Conservation (phyloP, 305 asterid genomes). For the Fraxinus dipetala region DNA sequence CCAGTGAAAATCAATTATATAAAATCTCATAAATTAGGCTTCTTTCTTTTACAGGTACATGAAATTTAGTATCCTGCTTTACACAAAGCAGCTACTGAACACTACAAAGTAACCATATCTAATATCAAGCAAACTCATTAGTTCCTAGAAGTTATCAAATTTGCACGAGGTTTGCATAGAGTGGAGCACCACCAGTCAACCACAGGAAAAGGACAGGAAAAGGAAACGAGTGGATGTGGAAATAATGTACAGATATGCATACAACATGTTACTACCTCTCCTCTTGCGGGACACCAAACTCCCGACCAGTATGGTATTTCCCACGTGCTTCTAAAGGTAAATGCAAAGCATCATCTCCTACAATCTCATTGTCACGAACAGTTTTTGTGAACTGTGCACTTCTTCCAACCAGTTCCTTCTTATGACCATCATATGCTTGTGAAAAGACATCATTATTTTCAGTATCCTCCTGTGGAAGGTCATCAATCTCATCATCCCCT, state of each 20-base stretch:
- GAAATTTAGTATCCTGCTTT: background rate
- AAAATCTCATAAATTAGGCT: background rate
- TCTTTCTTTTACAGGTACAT: background rate
- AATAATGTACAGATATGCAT: slow-evolving; percentile 15
- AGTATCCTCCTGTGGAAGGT: slow-evolving; percentile 41
- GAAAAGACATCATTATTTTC: slow-evolving; percentile 39
- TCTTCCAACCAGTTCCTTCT: slow-evolving; percentile 44
- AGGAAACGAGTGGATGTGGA: background rate
- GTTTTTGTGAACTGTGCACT: slow-evolving; percentile 37
- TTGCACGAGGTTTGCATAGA: background rate
- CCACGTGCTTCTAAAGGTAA: slow-evolving; percentile 34
- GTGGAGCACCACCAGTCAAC: slow-evolving; percentile 1
- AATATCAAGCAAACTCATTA: slow-evolving; percentile 7
- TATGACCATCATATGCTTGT: slow-evolving; percentile 42
- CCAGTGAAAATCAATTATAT: background rate
- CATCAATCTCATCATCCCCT: slow-evolving; percentile 50
- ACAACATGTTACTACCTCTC: slow-evolving; percentile 43
- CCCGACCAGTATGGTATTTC: slow-evolving; percentile 33
- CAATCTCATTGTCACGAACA: slow-evolving; percentile 30
- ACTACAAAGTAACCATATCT: background rate
- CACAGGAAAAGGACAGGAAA: slow-evolving; percentile 13
- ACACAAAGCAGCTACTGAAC: background rate
- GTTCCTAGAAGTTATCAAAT: slow-evolving; percentile 3
- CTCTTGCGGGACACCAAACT: slow-evolving; percentile 37
- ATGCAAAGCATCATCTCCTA: slow-evolving; percentile 38